Conservation (phyloP, 225 moss, liverwort and hornwort genomes). For the Neckera pumila region DNA sequence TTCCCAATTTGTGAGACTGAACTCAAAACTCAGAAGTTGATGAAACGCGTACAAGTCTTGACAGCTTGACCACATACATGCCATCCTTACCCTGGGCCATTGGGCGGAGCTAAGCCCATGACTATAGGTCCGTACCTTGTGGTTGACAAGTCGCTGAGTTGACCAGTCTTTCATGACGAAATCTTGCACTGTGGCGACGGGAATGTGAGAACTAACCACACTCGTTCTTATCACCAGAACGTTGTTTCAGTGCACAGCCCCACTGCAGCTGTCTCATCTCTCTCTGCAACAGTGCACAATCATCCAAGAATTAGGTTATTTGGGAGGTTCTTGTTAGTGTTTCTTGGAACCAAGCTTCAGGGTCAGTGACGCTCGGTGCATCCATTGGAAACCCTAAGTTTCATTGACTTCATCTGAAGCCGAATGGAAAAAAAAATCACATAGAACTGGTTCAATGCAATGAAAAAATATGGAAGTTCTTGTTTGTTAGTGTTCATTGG, state of each 20-base stretch:
- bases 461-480: not conserved
- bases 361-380: not conserved
- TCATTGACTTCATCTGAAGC: not conserved
- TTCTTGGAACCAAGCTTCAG: not conserved
- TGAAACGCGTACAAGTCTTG: not conserved
- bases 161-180: constrained; percentile 1
- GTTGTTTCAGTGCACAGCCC: not conserved
- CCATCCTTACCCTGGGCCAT: not conserved
- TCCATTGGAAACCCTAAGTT: not conserved
- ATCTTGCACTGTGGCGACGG: not conserved
- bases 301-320: not conserved
- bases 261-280: not conserved
- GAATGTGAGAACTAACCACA: not conserved
- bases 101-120: not conserved
- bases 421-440: not conserved
- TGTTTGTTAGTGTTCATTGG: not conserved
- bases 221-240: not conserved
- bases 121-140: not conserved
- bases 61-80: not conserved
- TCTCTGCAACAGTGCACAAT: not conserved
- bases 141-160: not conserved
- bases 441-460: not conserved
- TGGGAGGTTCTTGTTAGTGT: not conserved
- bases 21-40: not conserved
- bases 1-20: not conserved